A percentile compares a stretch with the other conserved stretches of the same genome.
These are phyloP conservation scores for Phyllosticta paracitricarpa DNA, from an alignment of 2,329 filamentous ascomycete genomes.

Conservation along the genomic window DNA sequence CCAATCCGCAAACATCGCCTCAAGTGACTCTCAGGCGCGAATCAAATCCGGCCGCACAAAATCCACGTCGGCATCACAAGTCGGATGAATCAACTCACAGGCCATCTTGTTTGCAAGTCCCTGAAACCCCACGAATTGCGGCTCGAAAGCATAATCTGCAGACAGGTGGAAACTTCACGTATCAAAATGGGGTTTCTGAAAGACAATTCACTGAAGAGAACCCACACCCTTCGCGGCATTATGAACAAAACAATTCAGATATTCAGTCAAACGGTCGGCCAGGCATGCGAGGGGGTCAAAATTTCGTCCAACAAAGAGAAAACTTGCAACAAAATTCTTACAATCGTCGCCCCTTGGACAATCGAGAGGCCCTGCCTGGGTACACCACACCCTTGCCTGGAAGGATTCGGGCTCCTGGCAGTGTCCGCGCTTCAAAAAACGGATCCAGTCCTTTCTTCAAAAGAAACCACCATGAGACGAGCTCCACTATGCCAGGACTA, in stretches of 20 bases:
- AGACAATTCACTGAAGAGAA: not conserved
- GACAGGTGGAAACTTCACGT: not conserved
- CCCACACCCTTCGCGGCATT: not conserved
- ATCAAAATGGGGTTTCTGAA: not conserved
- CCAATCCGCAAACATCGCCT: not conserved
- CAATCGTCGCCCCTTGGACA: not conserved
- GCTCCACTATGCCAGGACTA: not conserved
- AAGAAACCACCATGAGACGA: not conserved
- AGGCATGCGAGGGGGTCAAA: not conserved
- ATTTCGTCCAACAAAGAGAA: not conserved
- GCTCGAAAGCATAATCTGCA: not conserved
- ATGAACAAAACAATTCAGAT: not conserved
- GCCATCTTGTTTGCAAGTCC: not conserved
- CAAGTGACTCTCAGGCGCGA: not conserved
- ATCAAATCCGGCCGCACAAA: not conserved
- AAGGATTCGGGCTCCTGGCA: not conserved
- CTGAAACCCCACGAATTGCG: not conserved
- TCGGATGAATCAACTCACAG: not conserved
- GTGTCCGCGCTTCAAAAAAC: not conserved
- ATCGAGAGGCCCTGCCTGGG: not conserved
- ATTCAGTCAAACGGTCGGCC: not conserved
- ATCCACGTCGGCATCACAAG: not conserved
- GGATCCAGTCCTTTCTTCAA: conserved; percentile 31
- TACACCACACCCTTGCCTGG: conserved; percentile 13
- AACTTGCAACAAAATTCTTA: not conserved